phyloP scores from a whole-genome alignment of 352 stramenopile genomes.

The Phytophthora foliorum region DNA sequence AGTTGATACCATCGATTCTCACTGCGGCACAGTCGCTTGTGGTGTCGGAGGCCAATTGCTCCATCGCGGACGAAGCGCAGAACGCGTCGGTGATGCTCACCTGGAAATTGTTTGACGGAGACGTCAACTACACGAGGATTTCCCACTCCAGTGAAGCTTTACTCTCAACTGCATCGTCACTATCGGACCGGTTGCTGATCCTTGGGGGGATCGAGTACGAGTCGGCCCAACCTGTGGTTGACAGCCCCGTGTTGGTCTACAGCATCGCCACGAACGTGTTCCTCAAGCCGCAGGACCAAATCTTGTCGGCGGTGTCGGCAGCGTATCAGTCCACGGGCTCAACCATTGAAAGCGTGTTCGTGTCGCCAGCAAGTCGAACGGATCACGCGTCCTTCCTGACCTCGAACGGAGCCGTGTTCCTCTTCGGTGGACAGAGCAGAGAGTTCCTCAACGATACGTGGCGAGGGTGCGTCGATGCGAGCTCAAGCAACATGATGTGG shows the following conservation, averaged over 20 bases:
- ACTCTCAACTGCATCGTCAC: not conserved
- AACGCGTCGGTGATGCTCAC: slow-evolving; percentile 49
- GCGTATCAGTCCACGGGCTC: slow-evolving; percentile 22
- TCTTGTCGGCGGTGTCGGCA: slow-evolving; percentile 51
- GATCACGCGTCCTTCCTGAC: slow-evolving; percentile 64
- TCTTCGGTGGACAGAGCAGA: slow-evolving; percentile 68
- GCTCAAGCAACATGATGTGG: slow-evolving; percentile 49
- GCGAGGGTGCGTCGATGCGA: slow-evolving; percentile 63
- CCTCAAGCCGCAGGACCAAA: slow-evolving; percentile 51
- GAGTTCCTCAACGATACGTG: slow-evolving; percentile 72
- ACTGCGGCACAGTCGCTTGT: slow-evolving; percentile 23
- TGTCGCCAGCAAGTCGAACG: slow-evolving; percentile 62
- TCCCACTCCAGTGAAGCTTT: slow-evolving; percentile 56
- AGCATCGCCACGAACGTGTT: slow-evolving; percentile 52
- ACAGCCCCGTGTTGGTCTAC: slow-evolving; percentile 67
- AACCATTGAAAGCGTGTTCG: slow-evolving; percentile 60
- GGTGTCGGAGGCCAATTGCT: slow-evolving; percentile 43
- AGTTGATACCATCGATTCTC: not conserved
- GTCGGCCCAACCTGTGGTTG: slow-evolving; percentile 69
- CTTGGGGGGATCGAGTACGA: slow-evolving; percentile 79
- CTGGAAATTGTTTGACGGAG: slow-evolving; percentile 44
- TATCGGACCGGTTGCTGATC: slow-evolving; percentile 49
- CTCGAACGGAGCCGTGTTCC: slow-evolving; percentile 40
- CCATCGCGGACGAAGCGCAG: slow-evolving; percentile 40
- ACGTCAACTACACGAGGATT: slow-evolving; percentile 59